Conservation (phyloP, 306 rosid genomes). For the Leucaena leucocephala region DNA sequence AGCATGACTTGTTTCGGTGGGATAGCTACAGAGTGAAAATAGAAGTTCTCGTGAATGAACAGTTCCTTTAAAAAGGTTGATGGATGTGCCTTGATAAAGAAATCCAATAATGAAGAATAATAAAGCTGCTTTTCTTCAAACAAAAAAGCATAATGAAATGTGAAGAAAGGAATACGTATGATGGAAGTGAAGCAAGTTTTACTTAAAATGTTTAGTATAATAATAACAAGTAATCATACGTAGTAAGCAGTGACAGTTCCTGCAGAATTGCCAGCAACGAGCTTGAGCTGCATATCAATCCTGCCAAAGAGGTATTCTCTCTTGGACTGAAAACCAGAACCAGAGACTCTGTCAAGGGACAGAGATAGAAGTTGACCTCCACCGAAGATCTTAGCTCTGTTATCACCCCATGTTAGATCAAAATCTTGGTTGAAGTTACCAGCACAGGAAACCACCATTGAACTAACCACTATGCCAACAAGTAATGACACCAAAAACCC, state of each 20-base stretch:
- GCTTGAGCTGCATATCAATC: constrained; percentile 92
- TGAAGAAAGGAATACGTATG: constrained; percentile 7
- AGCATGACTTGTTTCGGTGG: constrained; percentile 1
- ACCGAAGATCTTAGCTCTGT: constrained; percentile 67
- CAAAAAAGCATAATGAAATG: neutral
- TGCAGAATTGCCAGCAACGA: constrained; percentile 87
- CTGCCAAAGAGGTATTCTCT: constrained; percentile 67
- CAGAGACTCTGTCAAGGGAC: constrained; percentile 70
- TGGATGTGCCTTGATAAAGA: neutral
- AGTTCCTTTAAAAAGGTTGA: constrained; percentile 30
- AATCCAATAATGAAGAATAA: neutral
- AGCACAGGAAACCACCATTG: constrained; percentile 41
- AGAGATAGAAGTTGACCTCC: constrained; percentile 75
- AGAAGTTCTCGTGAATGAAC: constrained; percentile 22
- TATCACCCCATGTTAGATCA: constrained; percentile 77
- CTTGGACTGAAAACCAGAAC: constrained; percentile 87
- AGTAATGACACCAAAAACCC: constrained; percentile 28
- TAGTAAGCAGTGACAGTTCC: constrained; percentile 91
- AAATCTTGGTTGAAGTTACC: constrained; percentile 70
- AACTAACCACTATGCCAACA: constrained; percentile 38
- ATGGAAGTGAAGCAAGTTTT: neutral
- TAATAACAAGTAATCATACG: constrained; percentile 38
- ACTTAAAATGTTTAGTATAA: neutral
- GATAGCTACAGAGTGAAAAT: neutral
- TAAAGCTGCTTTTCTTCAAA: constrained; percentile 2